A percentile compares a stretch with the other conserved stretches of the same genome.
phyloP scores from a whole-genome alignment of 1,139 yeast species.

The Suhomyces taliae region DNA sequence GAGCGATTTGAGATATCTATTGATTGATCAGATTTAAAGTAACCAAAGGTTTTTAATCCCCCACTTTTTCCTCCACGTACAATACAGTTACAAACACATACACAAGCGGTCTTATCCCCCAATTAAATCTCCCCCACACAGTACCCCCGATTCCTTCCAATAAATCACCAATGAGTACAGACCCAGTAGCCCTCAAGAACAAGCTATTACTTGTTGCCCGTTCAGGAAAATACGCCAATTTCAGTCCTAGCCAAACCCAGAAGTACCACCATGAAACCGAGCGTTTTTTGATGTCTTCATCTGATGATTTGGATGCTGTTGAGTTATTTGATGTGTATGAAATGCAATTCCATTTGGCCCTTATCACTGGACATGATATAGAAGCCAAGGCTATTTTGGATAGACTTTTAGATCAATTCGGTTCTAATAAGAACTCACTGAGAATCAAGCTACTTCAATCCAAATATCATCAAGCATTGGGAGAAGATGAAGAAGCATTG shows the following conservation, averaged over 20 bases:
- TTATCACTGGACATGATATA: conserved; percentile 64
- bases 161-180: conserved; percentile 4
- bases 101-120: not conserved
- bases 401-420: conserved; percentile 65
- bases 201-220: conserved; percentile 20
- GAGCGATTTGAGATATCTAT: too few relatives aligned
- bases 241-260: conserved; percentile 18
- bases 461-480: conserved; percentile 56
- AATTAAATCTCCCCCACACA: not conserved
- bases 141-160: not conserved
- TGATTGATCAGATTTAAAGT: too few relatives aligned
- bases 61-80: too few relatives aligned
- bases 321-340: conserved; percentile 66
- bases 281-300: conserved; percentile 28
- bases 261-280: conserved; percentile 21
- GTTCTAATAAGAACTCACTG: conserved; percentile 47
- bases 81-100: too few relatives aligned
- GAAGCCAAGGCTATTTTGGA: conserved; percentile 71
- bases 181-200: conserved; percentile 12
- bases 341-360: conserved; percentile 66
- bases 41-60: too few relatives aligned
- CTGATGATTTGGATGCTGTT: conserved; percentile 37
- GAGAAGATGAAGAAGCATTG: conserved; percentile 35
- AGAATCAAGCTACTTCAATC: conserved; percentile 58
- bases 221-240: conserved; percentile 18